phyloP scores from a whole-genome alignment of 116 monocot species.

The Iris pallida region DNA sequence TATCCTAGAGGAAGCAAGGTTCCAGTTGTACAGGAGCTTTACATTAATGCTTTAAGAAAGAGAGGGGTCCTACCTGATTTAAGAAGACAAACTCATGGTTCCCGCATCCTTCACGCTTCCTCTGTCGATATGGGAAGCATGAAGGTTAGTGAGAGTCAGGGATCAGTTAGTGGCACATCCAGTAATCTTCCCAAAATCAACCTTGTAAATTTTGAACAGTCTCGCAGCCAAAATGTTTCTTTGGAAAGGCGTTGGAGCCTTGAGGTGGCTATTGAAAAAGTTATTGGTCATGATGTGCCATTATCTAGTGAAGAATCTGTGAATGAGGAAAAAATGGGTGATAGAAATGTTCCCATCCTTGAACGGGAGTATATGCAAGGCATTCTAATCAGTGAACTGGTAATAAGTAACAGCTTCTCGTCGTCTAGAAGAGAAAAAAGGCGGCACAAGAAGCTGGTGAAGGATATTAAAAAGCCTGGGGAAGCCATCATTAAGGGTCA shows the following conservation, averaged over 20 bases:
- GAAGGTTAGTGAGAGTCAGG: slow-evolving; percentile 40
- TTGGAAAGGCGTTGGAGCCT: slow-evolving; percentile 95
- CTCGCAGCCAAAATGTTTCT: slow-evolving; percentile 44
- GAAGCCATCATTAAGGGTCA: slow-evolving; percentile 94
- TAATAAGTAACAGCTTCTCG: slow-evolving; percentile 52
- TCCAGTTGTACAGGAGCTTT: slow-evolving; percentile 61
- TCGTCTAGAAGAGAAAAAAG: slow-evolving; percentile 56
- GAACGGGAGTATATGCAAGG: slow-evolving; percentile 98
- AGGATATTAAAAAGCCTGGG: slow-evolving; percentile 67
- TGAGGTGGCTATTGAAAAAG: slow-evolving; percentile 88
- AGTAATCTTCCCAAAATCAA: slow-evolving; percentile 29
- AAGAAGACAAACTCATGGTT: slow-evolving; percentile 60
- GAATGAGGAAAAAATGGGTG: slow-evolving; percentile 31
- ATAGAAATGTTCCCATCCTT: slow-evolving; percentile 58
- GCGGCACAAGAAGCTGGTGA: slow-evolving; percentile 57
- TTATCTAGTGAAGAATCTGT: slow-evolving; percentile 23
- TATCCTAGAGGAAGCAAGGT: slow-evolving; percentile 71
- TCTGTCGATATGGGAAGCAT: slow-evolving; percentile 68
- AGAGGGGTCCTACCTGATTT: slow-evolving; percentile 70
- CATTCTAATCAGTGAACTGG: slow-evolving; percentile 81
- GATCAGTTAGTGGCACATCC: slow-evolving; percentile 24
- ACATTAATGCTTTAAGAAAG: slow-evolving; percentile 70
- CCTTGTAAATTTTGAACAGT: slow-evolving; percentile 34
- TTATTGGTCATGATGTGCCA: slow-evolving; percentile 42
- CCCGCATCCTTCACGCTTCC: slow-evolving; percentile 72